Base-by-base conservation (phyloP, 352 stramenopile genomes). In the Phytophthora uliginosa region DNA sequence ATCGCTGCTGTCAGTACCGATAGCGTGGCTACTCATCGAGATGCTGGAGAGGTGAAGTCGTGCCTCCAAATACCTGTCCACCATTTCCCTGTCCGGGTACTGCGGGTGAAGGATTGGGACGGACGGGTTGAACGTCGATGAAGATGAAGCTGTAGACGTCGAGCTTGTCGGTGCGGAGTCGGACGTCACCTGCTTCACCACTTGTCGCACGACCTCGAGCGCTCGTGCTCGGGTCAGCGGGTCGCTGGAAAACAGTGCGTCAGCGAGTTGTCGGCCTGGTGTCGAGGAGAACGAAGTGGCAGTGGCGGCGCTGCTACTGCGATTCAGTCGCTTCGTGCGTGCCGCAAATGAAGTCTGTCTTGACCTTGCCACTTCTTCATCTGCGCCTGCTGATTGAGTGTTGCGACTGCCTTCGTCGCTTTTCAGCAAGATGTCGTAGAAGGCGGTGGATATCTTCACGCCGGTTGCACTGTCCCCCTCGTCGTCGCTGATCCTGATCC, bases 181-280 rank as follows among this genome's bases (percentile, higher is more conserved):
- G 20, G 74, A 54, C 28, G 79, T 83, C 53, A 86, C 78, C 31
- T 87, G 73, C 52, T 79, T 64, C 34, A 93, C 81, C 10, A 85
- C 77, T 38, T 82, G 77, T 0, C 79, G 82, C 1, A 93, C 64
- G 8, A 81, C 69, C 40, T 90, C 81, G 9, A 93, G 72, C 7
- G 86, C 86, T 20, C 74, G 77, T 4, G 86, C 86, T 15, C 86
- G 79, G 33, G 76, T 77, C 24, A 82, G 53, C 3, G 83, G 79
- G 45, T 92, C 74, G 10, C 72, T 77, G 5, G 86, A 93, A 73
- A 89, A 92, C 7, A 93, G 66, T 42, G 86, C 86, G 10, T 90
- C 79, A 2, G 86, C 86, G 18, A 93, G 59, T 74, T 93, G 82
- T 33, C 76, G 66, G 45, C 85, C 62, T 9, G 78, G 50, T 28